Percentiles rank a stretch among this genome's conserved stretches.
These are phyloP conservation scores for Cenchrus fungigraminus DNA, from an alignment of 176 grass and related monocot species.

Conservation along the genomic window DNA sequence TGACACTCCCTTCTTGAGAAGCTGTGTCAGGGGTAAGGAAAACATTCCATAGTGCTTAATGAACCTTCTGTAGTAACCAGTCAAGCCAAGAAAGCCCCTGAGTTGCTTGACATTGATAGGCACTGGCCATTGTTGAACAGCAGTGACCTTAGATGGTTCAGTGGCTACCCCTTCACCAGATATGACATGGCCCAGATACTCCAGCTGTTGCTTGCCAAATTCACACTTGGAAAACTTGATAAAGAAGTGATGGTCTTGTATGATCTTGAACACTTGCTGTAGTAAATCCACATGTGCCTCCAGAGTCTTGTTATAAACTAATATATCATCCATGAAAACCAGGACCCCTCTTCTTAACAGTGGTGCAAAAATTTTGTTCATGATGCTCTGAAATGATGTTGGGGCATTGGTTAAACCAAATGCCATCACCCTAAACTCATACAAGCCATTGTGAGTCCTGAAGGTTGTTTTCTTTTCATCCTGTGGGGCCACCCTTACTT, in stretches of 20 bases:
- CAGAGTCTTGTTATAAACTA: no score
- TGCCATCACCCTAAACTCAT: no score
- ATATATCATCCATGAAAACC: no score
- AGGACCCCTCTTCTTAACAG: no score
- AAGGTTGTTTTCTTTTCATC: no score
- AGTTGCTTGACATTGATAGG: accelerated
- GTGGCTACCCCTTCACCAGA: accelerated
- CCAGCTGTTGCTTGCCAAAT: not conserved
- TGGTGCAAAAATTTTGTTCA: no score
- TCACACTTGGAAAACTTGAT: not conserved
- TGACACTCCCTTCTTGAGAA: accelerated
- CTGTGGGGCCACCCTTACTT: accelerated
- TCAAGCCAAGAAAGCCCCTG: accelerated
- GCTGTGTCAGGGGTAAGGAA: not conserved
- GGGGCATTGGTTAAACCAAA: no score
- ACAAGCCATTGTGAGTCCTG: no score
- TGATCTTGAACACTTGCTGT: no score
- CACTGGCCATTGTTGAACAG: not conserved
- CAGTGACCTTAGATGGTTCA: accelerated
- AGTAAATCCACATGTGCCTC: no score
- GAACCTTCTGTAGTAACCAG: not conserved
- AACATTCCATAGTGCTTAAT: not conserved
- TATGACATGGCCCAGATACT: not conserved
- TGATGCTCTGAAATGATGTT: no score
- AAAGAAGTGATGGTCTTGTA: no score